Evolutionary conservation across 1,284 basidiomycete species (phyloP), one percentile per base, ranked within the genome.

Genomic region (Cryptococcus sp.): DNA sequence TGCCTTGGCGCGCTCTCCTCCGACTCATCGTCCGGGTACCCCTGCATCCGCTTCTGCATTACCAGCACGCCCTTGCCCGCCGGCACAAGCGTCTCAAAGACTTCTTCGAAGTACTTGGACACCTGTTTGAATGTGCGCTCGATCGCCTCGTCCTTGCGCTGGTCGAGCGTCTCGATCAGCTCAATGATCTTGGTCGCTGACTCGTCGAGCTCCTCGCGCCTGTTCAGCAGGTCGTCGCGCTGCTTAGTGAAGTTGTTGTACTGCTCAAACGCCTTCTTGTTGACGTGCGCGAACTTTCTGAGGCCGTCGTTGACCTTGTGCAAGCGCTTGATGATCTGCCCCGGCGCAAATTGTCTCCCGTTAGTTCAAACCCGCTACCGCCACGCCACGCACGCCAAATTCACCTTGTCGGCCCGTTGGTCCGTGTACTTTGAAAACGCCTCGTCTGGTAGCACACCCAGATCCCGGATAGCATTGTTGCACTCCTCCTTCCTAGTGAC

Each of bases 261-360:
- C 76, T 98, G 93, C 76, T 99, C 96, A 70, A 97, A 95, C 1
- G 95, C 96, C 77, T 98, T 98, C 81, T 98, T 98, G 82, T 99
- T 99, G 64, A 98, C 95, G 71, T 98, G 94, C 0, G 91, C 88
- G 69, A 93, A 98, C 76, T 94, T 94, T 76, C 95, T 97, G 62
- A 99, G 80, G 33, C 85, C 84, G 67, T 97, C 93, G 69, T 97
- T 94, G 62, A 93, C 87, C 23, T 83, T 83, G 69, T 96, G 93
- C 38, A 98, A 82, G 63, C 87, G 88, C 79, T 91, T 94, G 65
- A 95, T 84, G 39, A 98, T 82, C 90, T 95, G 66, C 20, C 23
- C 15, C n/a, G 7, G 8, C 24, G 49, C 13, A 24, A 52, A 52
- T 33, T 21, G 33, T 61, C 36, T n/a, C n/a, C n/a, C n/a, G n/a